phyloP scores from a whole-genome alignment of 1,139 yeast genomes.

The Candida neerlandica region DNA sequence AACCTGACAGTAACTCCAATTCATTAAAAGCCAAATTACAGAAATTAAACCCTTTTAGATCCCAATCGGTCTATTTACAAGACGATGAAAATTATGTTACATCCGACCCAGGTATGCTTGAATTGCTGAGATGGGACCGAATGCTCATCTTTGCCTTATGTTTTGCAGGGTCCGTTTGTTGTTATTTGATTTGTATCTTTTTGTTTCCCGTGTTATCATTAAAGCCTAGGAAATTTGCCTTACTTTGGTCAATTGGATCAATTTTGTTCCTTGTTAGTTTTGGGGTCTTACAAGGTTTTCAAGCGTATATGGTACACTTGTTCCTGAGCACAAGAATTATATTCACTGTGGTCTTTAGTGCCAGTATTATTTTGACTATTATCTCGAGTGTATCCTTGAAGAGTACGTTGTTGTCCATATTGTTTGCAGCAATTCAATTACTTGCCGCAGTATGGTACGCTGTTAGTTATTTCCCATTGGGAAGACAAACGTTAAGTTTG shows the following conservation, averaged over 20 bases:
- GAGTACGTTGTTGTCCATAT: slow-evolving; percentile 49
- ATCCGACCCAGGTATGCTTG: slow-evolving; percentile 48
- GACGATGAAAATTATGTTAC: slow-evolving; percentile 51
- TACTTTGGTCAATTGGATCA: slow-evolving; percentile 64
- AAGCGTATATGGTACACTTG: slow-evolving; percentile 50
- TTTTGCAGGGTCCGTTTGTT: slow-evolving; percentile 54
- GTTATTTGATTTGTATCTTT: slow-evolving; percentile 57
- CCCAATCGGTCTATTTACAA: slow-evolving; percentile 39
- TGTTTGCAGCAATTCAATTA: slow-evolving; percentile 55
- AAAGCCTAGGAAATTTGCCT: slow-evolving; percentile 61
- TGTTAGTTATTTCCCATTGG: slow-evolving; percentile 65
- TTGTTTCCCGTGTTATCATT: slow-evolving; percentile 58
- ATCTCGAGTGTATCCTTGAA: slow-evolving; percentile 49
- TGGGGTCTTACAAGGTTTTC: slow-evolving; percentile 58
- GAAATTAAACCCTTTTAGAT: slow-evolving; percentile 44
- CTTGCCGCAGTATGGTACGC: slow-evolving; percentile 58
- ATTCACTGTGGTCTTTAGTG: slow-evolving; percentile 51
- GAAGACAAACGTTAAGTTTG: slow-evolving; percentile 54
- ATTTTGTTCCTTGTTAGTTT: slow-evolving; percentile 58
- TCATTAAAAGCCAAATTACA: slow-evolving; percentile 34
- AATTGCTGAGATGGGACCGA: slow-evolving; percentile 60
- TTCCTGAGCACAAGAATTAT: slow-evolving; percentile 52
- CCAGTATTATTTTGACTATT: slow-evolving; percentile 54
- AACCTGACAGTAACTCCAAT: slow-evolving; percentile 14
- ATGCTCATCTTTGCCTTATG: slow-evolving; percentile 58